Conservation (phyloP, 768 basidiomycete species). For the Naganishia randhawae region DNA sequence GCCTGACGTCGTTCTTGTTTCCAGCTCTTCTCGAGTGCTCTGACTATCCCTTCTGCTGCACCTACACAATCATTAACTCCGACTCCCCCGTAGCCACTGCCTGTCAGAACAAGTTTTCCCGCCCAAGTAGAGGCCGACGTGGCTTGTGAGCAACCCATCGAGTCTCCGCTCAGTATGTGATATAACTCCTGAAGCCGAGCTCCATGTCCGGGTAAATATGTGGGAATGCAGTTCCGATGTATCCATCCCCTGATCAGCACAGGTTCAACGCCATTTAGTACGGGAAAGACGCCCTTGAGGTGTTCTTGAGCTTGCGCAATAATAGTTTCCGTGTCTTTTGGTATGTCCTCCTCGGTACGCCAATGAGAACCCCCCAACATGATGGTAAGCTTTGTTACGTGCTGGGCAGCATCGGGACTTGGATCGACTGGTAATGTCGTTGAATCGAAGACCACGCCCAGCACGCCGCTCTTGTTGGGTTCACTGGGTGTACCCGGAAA, state of each 20-base stretch:
- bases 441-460: constrained; percentile 89
- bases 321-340: constrained; percentile 20
- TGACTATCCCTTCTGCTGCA: constrained; percentile 60
- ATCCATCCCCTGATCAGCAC: constrained; percentile 38
- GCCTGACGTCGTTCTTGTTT: neutral
- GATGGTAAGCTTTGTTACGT: constrained; percentile 73
- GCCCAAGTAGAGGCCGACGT: constrained; percentile 51
- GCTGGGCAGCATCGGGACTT: constrained; percentile 33
- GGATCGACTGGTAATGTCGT: constrained; percentile 66
- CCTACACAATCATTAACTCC: constrained; percentile 82
- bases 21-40: constrained; percentile 27
- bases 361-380: constrained; percentile 84
- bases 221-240: constrained; percentile 73
- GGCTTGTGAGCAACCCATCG: neutral
- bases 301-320: constrained; percentile 30
- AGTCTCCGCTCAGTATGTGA: constrained; percentile 47
- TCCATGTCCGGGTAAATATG: constrained; percentile 67
- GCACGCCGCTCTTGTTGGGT: constrained; percentile 53
- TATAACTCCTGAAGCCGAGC: constrained; percentile 64
- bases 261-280: constrained; percentile 37
- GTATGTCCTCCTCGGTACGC: constrained; percentile 39
- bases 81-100: constrained; percentile 81
- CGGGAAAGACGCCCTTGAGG: constrained; percentile 40
- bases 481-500: constrained; percentile 10
- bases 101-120: constrained; percentile 62